A percentile compares a stretch with the other conserved stretches of the same genome.
Conservation (phyloP, 2,329 filamentous ascomycete genomes). For the Raffaelea albimanens region DNA sequence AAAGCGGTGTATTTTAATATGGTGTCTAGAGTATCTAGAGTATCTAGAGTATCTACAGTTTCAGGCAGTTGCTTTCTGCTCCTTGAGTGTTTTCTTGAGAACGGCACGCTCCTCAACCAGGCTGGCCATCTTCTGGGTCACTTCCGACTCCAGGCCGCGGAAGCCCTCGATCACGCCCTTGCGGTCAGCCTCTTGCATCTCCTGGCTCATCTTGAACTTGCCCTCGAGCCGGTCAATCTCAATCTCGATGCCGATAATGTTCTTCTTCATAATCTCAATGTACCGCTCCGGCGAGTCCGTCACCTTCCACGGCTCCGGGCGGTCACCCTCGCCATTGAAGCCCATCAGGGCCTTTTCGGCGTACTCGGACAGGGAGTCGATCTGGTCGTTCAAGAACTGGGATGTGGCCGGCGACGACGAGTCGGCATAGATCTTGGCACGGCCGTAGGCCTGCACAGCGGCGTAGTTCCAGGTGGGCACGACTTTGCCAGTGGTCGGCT, state of each 20-base stretch:
- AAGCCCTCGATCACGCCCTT: slow-evolving; percentile 51
- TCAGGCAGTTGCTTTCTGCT: too few relatives aligned
- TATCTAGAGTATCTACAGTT: too few relatives aligned
- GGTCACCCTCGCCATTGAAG: slow-evolving; percentile 28
- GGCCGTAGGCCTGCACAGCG: slow-evolving; percentile 55
- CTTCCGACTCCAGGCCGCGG: slow-evolving; percentile 21
- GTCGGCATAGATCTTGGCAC: slow-evolving; percentile 43
- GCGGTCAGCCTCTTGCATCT: slow-evolving; percentile 40
- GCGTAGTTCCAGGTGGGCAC: slow-evolving; percentile 65
- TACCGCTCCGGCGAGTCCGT: slow-evolving; percentile 47
- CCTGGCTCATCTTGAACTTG: slow-evolving; percentile 61
- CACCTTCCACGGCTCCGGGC: slow-evolving; percentile 42
- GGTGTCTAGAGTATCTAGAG: too few relatives aligned
- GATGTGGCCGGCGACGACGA: slow-evolving; percentile 25
- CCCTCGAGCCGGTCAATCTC: slow-evolving; percentile 43
- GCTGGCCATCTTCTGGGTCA: too few relatives aligned
- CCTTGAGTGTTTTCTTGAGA: too few relatives aligned
- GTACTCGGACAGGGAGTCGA: slow-evolving; percentile 38
- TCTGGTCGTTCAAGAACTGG: slow-evolving; percentile 39
- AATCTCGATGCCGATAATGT: slow-evolving; percentile 53
- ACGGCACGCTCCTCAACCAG: too few relatives aligned
- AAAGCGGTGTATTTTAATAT: too few relatives aligned
- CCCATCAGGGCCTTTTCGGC: slow-evolving; percentile 48
- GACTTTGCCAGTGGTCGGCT: slow-evolving; percentile 54
- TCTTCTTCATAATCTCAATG: slow-evolving; percentile 46